Evolutionary conservation across 352 stramenopile species (phyloP).

Genomic region (Plasmopara muralis): DNA sequence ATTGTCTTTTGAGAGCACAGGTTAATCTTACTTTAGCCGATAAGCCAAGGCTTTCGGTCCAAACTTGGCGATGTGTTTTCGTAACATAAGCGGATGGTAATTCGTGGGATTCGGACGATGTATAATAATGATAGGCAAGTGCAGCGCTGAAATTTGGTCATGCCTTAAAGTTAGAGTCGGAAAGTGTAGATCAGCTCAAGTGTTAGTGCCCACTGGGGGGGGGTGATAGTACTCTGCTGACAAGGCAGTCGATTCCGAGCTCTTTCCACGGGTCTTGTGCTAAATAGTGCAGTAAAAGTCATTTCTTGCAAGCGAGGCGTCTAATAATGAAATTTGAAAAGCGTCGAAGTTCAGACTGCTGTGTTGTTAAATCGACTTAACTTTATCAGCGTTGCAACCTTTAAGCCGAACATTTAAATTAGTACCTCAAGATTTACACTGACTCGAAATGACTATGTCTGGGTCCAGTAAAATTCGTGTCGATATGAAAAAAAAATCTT

Average conservation of each 20-base stretch:
- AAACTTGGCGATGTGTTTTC: neutral
- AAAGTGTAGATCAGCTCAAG: neutral
- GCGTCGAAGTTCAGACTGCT: neutral
- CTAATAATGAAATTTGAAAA: neutral
- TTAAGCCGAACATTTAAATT: neutral
- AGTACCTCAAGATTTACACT: constrained; percentile 7
- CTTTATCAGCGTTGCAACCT: neutral
- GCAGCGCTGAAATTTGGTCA: neutral
- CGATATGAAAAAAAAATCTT: constrained; percentile 1
- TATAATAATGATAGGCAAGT: neutral
- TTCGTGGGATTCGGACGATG: neutral
- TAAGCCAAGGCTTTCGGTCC: neutral
- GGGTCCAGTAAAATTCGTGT: constrained; percentile 1
- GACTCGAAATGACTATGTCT: neutral
- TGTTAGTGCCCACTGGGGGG: neutral
- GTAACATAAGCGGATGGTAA: neutral
- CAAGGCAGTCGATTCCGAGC: neutral
- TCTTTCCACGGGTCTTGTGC: too few species aligned
- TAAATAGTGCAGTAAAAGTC: neutral
- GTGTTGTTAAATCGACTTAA: neutral
- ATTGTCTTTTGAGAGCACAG: neutral
- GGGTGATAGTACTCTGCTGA: neutral
- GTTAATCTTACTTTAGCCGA: neutral
- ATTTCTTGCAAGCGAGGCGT: neutral
- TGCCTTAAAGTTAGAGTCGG: neutral